Base-by-base conservation (phyloP, 1,284 basidiomycete genomes). In the Tylopilus sp. region DNA sequence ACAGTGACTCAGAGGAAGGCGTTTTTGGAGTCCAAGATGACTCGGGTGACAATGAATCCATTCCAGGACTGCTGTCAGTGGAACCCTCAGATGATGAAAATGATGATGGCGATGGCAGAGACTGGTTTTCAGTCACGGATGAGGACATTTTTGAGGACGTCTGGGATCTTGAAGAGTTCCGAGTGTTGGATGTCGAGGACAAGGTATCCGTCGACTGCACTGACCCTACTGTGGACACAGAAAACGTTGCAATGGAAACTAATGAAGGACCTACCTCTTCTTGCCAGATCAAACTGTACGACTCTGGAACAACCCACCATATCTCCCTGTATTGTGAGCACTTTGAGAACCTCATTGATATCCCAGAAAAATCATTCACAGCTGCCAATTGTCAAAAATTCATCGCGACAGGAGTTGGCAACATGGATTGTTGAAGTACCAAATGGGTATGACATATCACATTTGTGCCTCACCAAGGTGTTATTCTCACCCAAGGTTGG, bases 261-360 rank as follows among this genome's bases (percentile, higher is more conserved):
- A 40, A 4, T 7, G 21, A 42, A 0, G 14, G 11, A 9, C 24
- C 5, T 8, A 21, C 14, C 30, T 5, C 14, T 4, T 0, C 33
- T 3, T 21, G 24, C 3, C 15, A 12, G 8, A 54, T 54, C 1
- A 65, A 73, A 36, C 34, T 76, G 0, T 70, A 61, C 41, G 69
- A 77, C 52, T 73, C 71, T 1, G 73, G 76, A 0, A 63, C 64
- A 2, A 70, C 67, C 0, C 30, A 58, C 3, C 74, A 77, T 40
- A 68, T 77, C 12, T 71, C 69, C 0, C 74, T 71, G 0, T 72
- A 72, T 50, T 50, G 57, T 0, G 55, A 73, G 20, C 44, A 54
- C 8, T 69, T 77, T 55, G 48, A 55, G 0, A 64, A 51, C 10
- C 68, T 70, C 40, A 12, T 38, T 0, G 15, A 52, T 0, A 74